Evolutionary conservation across 2,329 filamentous ascomycete genomes (phyloP), one percentile per base, ranked within the genome.

Genomic region (Coniochaeta hoffmannii): DNA sequence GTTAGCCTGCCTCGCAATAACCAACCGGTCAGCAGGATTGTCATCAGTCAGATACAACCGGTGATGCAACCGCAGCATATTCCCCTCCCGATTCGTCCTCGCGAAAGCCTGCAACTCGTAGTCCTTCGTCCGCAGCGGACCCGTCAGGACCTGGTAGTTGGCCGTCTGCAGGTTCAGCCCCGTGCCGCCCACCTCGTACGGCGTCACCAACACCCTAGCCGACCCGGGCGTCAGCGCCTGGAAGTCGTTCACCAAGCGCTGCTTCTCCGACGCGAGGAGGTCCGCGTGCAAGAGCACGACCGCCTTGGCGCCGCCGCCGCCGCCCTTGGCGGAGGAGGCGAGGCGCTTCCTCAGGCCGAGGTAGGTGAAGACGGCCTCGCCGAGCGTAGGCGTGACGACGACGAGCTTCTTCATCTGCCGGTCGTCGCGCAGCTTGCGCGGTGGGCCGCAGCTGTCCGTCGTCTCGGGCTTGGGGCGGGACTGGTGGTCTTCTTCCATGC

Each of bases 171-270:
- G 49, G 31, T 51, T 51, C 28, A 51, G 28, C 3, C 49, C 49
- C 49, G 49, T 51, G n/a, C 49, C 49, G 15, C 49, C 49, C 14
- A 51, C 49, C 28, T 51, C 49, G 31, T 19, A 51, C 19, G 49
- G 49, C 17, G 49, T 51, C 12, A 38, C 24, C 4, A 53, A 28
- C 3, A 57, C 41, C 53, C 30, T 61, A 54, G 11, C 62, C 57
- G 57, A 63, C 50, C 24, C 61, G 59, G 8, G 61, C 2, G 62
- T 63, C 31, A 63, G 51, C 30, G 61, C 56, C 59, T 63, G 62
- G 59, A 63, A 64, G 56, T 51, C 62, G 53, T 57, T 60, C 4
- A 57, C 57, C 3, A 63, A 35, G 1, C 56, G 56, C 4, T 58
- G 54, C 31, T 60, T 57, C 52, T 62, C 60, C 19, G 56, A 50